Evolutionary conservation across 2,329 filamentous ascomycete species (phyloP), one percentile per base, ranked within the genome.

Genomic region (Fusarium sp.): DNA sequence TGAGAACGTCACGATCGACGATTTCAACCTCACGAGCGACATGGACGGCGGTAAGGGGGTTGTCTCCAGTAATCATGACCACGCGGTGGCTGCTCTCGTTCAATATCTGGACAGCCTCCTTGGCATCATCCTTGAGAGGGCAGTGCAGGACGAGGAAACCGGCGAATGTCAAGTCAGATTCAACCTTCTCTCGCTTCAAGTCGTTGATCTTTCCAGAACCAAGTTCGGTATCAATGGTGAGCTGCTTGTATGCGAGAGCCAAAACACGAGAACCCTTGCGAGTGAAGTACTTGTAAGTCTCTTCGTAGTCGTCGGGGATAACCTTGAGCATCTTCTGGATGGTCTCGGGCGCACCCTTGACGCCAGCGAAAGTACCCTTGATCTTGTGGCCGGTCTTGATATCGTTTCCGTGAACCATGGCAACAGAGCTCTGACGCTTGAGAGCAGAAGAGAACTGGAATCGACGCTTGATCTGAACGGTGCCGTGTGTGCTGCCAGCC

Each of bases 31-130:
- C 92, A 69, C 92, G 91, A 20, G 96, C 96, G 62, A 99, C 96
- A 79, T 99, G 95, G 15, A 97, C 94, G 73, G 96, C 96, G 44
- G 96, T 99, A 57, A 99, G 88, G 17, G 96, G 95, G 81, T 99
- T 99, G 82, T 99, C 96, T 80, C 96, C 96, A 67, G 96, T 99
- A 74, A 99, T 99, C 96, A 99, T 99, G 76, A 99, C 93, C 50
- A 97, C 94, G 76, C 96, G 94, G 82, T 99, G 96, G 83, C 95
- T 98, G 83, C 95, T 98, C 85, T 99, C 96, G 80, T 98, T 99
- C 76, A 99, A 88, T 94, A 98, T 98, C 73, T 93, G 94, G 44
- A 99, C 94, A 42, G 96, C 91, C 80, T 96, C 92, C 83, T 97
- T 93, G 50, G 96, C 96, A 81, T 99, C 96, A 31, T 97, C 95